These are phyloP conservation scores for Physaria fendleri DNA, from an alignment of 345 rosid genomes.

Conservation along the genomic window DNA sequence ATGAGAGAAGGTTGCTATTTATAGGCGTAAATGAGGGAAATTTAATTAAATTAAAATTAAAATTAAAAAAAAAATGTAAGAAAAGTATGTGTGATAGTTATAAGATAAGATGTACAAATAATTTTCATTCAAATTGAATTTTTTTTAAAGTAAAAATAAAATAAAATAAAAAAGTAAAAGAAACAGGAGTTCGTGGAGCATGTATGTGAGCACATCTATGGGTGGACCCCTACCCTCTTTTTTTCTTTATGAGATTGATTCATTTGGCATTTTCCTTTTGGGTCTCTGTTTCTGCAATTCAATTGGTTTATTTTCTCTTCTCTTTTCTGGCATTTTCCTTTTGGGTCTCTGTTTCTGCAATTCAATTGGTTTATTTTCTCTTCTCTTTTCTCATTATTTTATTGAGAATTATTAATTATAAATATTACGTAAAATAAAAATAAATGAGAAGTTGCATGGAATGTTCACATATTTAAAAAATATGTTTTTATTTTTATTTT, in stretches of 20 bases:
- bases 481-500: background rate
- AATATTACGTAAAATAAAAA: background rate
- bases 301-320: constrained; percentile 15
- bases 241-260: constrained; percentile 18
- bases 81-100: constrained; percentile 10
- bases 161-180: constrained; percentile 6
- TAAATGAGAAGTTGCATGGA: background rate
- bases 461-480: background rate
- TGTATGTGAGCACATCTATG: constrained; percentile 27
- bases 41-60: background rate
- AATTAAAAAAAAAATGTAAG: background rate
- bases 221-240: constrained; percentile 18
- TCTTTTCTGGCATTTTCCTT: constrained; percentile 17
- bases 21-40: constrained; percentile 40
- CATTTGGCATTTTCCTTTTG: constrained; percentile 31
- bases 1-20: constrained; percentile 36
- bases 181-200: constrained; percentile 30
- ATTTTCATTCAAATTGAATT: constrained; percentile 11
- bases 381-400: background rate
- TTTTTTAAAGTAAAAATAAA: too few relatives aligned
- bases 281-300: constrained; percentile 9
- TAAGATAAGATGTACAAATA: constrained; percentile 21
- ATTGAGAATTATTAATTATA: background rate
- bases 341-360: constrained; percentile 11
- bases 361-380: constrained; percentile 17